Evolutionary conservation across 2,329 filamentous ascomycete species (phyloP).

Genomic region (Thermomyces lanuginosus): DNA sequence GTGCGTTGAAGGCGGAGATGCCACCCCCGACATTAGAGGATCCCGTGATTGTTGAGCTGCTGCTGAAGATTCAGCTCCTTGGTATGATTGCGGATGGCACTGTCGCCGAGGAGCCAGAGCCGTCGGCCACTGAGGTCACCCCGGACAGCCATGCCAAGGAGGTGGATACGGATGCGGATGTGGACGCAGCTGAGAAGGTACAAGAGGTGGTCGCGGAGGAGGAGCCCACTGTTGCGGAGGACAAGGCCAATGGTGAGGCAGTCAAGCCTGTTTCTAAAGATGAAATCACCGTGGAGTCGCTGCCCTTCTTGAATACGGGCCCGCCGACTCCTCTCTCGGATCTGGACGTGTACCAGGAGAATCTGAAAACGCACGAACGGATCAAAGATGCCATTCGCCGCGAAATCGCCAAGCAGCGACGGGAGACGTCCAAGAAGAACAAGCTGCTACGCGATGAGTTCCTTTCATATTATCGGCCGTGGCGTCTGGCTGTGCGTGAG

Average conservation of each 20-base stretch:
- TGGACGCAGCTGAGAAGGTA: conserved; percentile 4
- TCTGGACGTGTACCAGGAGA: conserved; percentile 29
- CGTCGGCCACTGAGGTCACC: conserved; percentile 10
- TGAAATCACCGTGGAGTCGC: conserved; percentile 23
- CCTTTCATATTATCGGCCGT: conserved; percentile 26
- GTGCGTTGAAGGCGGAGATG: conserved; percentile 25
- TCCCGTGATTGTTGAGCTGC: conserved; percentile 22
- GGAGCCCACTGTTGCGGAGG: too few species aligned
- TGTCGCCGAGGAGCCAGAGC: conserved; percentile 13
- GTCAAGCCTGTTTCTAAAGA: conserved; percentile 8
- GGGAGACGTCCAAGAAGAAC: conserved; percentile 24
- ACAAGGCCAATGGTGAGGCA: too few species aligned
- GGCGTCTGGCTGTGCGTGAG: conserved; percentile 28
- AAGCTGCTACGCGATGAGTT: conserved; percentile 26
- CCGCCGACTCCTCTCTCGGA: conserved; percentile 30
- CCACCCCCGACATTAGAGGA: conserved; percentile 29
- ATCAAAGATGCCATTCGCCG: conserved; percentile 24
- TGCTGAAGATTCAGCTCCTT: conserved; percentile 29
- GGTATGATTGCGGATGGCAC: conserved; percentile 25
- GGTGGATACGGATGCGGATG: conserved; percentile 8
- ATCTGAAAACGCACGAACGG: conserved; percentile 19
- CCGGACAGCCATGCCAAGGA: conserved; percentile 8
- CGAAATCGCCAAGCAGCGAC: conserved; percentile 24
- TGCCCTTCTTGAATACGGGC: conserved; percentile 30
- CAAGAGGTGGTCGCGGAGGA: too few species aligned